Evolutionary conservation across 2,329 filamentous ascomycete genomes (phyloP).

Genomic region (Hypoxylon sp.): DNA sequence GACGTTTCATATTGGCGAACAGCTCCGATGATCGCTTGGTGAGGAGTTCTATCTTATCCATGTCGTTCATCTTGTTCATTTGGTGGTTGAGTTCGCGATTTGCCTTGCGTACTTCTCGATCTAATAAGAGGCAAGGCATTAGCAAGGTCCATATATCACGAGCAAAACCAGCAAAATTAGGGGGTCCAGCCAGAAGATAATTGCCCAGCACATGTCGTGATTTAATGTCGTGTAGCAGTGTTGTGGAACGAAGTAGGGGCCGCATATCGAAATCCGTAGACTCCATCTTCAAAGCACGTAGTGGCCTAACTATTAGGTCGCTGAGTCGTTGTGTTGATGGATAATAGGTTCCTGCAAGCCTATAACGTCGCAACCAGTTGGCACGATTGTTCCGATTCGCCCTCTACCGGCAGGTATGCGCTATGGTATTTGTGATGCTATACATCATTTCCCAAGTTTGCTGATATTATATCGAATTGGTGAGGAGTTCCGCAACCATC

Average conservation of each 20-base stretch:
- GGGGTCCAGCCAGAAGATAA: conserved; percentile 3
- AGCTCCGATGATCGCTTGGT: conserved; percentile 94
- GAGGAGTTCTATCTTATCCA: conserved; percentile 91
- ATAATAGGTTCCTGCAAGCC: conserved; percentile 16
- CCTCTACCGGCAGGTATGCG: conserved; percentile 1
- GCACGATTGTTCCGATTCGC: conserved; percentile 16
- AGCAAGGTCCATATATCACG: conserved; percentile 36
- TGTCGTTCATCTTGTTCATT: conserved; percentile 90
- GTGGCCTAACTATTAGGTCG: background rate
- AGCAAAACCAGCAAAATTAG: conserved; percentile 18
- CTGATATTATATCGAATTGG: conserved; percentile 23
- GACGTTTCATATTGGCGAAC: conserved; percentile 92
- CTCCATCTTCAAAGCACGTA: conserved; percentile 7
- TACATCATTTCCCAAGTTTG: conserved; percentile 7
- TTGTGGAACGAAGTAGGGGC: conserved; percentile 24
- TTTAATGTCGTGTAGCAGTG: conserved; percentile 19
- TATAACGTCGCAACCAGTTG: conserved; percentile 25
- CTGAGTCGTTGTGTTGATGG: conserved; percentile 6
- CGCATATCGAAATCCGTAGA: conserved; percentile 16
- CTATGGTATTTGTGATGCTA: conserved; percentile 8
- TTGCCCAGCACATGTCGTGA: conserved; percentile 21
- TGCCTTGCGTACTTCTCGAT: conserved; percentile 71
- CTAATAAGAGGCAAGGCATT: conserved; percentile 48
- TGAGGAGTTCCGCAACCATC: conserved; percentile 6
- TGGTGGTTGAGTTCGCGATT: conserved; percentile 91